Evolutionary conservation across 176 grass and related monocot genomes (phyloP).

Genomic region (Cenchrus americanus): DNA sequence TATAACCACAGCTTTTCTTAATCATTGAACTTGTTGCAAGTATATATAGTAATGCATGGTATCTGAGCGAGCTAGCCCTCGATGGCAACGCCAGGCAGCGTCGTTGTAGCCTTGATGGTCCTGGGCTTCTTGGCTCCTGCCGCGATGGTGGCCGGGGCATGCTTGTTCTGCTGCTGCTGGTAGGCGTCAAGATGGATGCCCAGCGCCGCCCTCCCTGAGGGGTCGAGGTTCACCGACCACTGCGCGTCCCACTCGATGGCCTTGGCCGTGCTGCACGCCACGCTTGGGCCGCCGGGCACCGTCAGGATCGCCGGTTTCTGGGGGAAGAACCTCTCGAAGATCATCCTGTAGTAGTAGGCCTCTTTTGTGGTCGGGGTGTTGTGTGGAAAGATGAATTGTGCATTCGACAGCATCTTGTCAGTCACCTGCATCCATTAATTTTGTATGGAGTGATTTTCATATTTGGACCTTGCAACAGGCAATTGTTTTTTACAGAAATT

Average conservation of each 20-base stretch:
- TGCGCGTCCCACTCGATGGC: conserved; percentile 53
- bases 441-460: too few species aligned
- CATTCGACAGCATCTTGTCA: conserved; percentile 70
- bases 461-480: not conserved
- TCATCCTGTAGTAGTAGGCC: conserved; percentile 87
- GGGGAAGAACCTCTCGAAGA: conserved; percentile 88
- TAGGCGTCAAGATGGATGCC: conserved; percentile 36
- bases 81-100: conserved; percentile 37
- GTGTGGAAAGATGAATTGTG: conserved; percentile 59
- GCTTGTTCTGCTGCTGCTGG: not conserved
- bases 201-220: conserved; percentile 49
- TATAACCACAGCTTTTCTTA: not conserved
- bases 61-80: not conserved
- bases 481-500: not conserved
- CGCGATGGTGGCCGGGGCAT: conserved; percentile 16
- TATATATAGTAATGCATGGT: not conserved
- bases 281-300: conserved; percentile 62
- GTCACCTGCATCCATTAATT: conserved; percentile 45
- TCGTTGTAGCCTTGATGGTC: conserved; percentile 9
- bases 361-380: conserved; percentile 77
- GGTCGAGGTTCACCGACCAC: conserved; percentile 28
- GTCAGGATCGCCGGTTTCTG: conserved; percentile 72
- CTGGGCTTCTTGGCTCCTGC: conserved; percentile 46
- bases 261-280: conserved; percentile 87
- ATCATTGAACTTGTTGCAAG: not conserved